Evolutionary conservation across 164 flowering plant genomes (phyloP).

Genomic region (Nymphaea colorata): DNA sequence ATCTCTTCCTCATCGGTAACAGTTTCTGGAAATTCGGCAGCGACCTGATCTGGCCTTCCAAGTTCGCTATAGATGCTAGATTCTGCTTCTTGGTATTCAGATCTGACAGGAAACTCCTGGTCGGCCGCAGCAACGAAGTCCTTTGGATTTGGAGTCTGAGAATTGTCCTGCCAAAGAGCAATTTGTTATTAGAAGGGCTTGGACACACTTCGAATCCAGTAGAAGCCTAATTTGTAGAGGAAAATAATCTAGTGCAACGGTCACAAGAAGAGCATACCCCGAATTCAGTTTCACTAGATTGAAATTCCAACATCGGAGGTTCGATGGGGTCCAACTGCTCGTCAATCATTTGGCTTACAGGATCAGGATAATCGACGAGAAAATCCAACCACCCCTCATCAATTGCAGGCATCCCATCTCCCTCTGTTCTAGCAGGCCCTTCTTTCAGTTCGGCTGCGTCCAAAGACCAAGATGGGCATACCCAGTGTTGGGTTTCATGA

Average conservation of each 20-base stretch:
- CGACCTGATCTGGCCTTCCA: no score
- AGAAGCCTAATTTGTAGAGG: no score
- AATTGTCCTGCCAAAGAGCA: not conserved
- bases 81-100: not conserved
- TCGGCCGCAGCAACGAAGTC: not conserved
- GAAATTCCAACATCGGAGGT: not conserved
- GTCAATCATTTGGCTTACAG: no score
- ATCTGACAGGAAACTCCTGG: not conserved
- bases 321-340: not conserved
- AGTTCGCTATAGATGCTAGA: not conserved
- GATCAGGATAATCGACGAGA: not conserved
- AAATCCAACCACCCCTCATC: not conserved
- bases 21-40: not conserved
- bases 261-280: not conserved
- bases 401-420: not conserved
- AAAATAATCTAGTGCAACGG: no score
- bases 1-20: not conserved
- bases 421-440: no score
- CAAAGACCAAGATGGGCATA: not conserved
- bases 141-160: not conserved
- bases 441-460: no score
- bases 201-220: not conserved
- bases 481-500: no score
- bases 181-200: no score
- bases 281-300: not conserved